phyloP scores from a whole-genome alignment of 2,329 filamentous ascomycete species.

The Hirsutella rhossiliensis region DNA sequence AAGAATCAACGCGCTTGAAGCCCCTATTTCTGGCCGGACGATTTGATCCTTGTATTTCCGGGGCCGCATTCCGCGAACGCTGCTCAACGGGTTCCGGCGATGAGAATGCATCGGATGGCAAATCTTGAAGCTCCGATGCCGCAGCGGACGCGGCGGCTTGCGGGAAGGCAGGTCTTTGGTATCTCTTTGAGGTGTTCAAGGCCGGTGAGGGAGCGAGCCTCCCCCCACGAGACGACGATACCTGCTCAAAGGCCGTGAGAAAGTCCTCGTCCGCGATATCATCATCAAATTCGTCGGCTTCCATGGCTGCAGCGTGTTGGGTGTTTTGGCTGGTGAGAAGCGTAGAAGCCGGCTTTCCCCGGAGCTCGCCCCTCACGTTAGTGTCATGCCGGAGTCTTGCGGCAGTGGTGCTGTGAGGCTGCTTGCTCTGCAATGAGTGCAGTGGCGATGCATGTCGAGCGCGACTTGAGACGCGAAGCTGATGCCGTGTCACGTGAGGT shows the following conservation, averaged over 20 bases:
- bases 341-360: no score
- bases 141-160: constrained; percentile 3
- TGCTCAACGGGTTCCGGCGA: constrained; percentile 29
- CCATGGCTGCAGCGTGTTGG: constrained; percentile 22
- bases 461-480: background rate
- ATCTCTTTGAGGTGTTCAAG: background rate
- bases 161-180: no score
- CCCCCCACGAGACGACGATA: constrained; percentile 17
- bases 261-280: constrained; percentile 56
- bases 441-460: background rate
- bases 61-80: constrained; percentile 6
- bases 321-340: no score
- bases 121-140: constrained; percentile 35
- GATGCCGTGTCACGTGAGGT: constrained; percentile 1
- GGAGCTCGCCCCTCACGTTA: no score
- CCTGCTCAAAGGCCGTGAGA: constrained; percentile 45
- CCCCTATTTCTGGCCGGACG: constrained; percentile 6
- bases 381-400: no score
- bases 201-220: background rate
- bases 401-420: no score
- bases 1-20: constrained; percentile 22
- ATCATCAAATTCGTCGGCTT: constrained; percentile 51
- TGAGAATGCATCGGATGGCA: constrained; percentile 58
- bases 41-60: background rate
- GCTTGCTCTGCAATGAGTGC: background rate